Evolutionary conservation across 2,329 filamentous ascomycete genomes (phyloP).

Genomic region (Aureobasidium melanogenum): DNA sequence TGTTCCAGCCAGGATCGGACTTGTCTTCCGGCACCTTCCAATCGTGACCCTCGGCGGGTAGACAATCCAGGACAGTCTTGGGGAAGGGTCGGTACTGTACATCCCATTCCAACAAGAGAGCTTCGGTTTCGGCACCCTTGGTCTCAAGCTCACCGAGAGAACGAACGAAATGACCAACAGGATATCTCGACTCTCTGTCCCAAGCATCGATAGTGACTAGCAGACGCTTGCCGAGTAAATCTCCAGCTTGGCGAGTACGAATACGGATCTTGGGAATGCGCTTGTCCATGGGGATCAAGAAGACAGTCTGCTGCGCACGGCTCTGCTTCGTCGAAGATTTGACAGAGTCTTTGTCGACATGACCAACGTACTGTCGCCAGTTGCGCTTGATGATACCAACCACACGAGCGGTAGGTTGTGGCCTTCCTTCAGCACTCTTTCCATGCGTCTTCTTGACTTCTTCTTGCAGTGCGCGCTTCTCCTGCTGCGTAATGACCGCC

Average conservation of each 20-base stretch:
- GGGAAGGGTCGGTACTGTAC: slow-evolving; percentile 97
- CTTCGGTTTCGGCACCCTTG: slow-evolving; percentile 96
- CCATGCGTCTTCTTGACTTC: slow-evolving; percentile 81
- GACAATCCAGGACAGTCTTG: slow-evolving; percentile 86
- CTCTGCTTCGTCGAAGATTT: slow-evolving; percentile 65
- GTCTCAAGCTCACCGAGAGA: slow-evolving; percentile 89
- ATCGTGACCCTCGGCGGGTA: slow-evolving; percentile 82
- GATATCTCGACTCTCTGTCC: slow-evolving; percentile 89
- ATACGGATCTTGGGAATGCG: slow-evolving; percentile 92
- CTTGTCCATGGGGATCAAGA: slow-evolving; percentile 96
- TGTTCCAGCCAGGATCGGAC: slow-evolving; percentile 79
- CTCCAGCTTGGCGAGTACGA: slow-evolving; percentile 79
- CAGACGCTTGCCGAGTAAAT: slow-evolving; percentile 83
- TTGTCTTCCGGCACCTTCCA: slow-evolving; percentile 81
- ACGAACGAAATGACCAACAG: slow-evolving; percentile 86
- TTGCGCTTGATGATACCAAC: slow-evolving; percentile 91
- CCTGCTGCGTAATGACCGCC: slow-evolving; percentile 77
- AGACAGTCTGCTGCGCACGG: slow-evolving; percentile 82
- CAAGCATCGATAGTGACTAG: slow-evolving; percentile 90
- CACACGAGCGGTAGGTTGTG: slow-evolving; percentile 85
- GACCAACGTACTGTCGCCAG: slow-evolving; percentile 96
- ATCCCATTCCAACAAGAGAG: slow-evolving; percentile 86
- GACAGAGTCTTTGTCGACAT: slow-evolving; percentile 81
- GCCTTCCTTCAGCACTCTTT: slow-evolving; percentile 62
- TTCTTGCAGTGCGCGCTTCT: slow-evolving; percentile 79